These are phyloP conservation scores for Lunasporangiospora selenospora DNA, from an alignment of 192 early-diverging fungal species.

Conservation along the genomic window DNA sequence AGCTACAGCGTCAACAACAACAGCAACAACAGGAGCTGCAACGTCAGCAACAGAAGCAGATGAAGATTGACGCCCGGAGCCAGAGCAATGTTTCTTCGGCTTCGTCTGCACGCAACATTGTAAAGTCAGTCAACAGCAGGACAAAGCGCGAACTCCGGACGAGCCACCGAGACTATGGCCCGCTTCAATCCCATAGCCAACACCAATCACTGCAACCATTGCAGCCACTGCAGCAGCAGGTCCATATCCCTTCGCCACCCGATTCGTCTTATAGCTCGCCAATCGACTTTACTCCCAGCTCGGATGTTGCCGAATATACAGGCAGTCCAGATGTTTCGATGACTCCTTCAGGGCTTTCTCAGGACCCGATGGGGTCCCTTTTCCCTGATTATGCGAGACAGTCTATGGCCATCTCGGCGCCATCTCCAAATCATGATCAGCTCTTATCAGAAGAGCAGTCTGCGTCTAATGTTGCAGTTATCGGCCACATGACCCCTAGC, in stretches of 20 bases:
- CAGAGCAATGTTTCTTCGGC: no score
- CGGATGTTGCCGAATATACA: conserved; percentile 15
- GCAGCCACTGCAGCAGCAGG: background rate
- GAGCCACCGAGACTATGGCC: background rate
- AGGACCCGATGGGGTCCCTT: conserved; percentile 23
- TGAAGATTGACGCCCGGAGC: no score
- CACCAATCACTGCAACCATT: no score
- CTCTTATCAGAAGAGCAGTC: conserved; percentile 2
- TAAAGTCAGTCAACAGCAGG: conserved; percentile 14
- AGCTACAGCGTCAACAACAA: conserved; percentile 11
- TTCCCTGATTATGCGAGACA: conserved; percentile 21
- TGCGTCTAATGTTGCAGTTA: background rate
- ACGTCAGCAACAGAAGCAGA: background rate
- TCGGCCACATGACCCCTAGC: conserved; percentile 42
- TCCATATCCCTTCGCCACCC: conserved; percentile 29
- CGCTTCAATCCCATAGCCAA: background rate
- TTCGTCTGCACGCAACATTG: conserved; percentile 9
- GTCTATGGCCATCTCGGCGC: no score
- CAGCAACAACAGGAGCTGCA: background rate
- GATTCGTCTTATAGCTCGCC: conserved; percentile 17
- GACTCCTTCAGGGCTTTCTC: background rate
- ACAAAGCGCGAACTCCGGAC: conserved; percentile 21
- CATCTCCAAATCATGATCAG: no score
- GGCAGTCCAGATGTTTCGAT: conserved; percentile 4
- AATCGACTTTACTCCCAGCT: conserved; percentile 9